Conservation (phyloP, 1,284 basidiomycete genomes). For the Pyrrhoderma noxium region DNA sequence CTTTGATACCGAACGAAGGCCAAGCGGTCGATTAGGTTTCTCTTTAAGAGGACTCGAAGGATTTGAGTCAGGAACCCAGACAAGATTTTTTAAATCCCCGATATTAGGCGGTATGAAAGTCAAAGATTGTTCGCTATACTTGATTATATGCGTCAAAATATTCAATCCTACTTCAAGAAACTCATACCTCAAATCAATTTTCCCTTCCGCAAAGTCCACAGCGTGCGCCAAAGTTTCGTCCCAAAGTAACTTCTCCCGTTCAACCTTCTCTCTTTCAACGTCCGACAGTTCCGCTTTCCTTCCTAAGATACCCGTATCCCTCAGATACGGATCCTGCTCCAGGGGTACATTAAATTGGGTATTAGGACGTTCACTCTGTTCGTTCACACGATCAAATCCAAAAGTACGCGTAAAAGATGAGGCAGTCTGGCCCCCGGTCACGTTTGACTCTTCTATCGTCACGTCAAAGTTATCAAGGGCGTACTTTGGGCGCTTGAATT, state of each 20-base stretch:
- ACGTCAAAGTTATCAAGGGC: no score
- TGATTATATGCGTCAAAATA: no score
- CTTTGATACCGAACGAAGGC: constrained; percentile 5
- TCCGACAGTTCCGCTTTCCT: neutral
- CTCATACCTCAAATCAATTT: constrained; percentile 35
- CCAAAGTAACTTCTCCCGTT: constrained; percentile 33
- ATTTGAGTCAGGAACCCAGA: constrained; percentile 26
- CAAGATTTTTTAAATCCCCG: constrained; percentile 34
- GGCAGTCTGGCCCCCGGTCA: no score
- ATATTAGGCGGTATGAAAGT: constrained; percentile 37
- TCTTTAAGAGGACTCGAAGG: no score
- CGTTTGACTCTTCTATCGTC: no score
- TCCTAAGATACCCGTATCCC: constrained; percentile 8
- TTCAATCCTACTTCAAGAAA: neutral
- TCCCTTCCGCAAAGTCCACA: constrained; percentile 31
- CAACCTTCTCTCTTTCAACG: constrained; percentile 3
- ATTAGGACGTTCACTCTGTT: no score
- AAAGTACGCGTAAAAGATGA: neutral
- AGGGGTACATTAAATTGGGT: no score
- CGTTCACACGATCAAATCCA: constrained; percentile 8
- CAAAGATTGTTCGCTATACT: constrained; percentile 27
- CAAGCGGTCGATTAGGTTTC: no score
- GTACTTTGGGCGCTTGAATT: constrained; percentile 6
- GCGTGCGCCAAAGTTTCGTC: constrained; percentile 33
- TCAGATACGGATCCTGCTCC: constrained; percentile 16